Conservation (phyloP, 2,329 filamentous ascomycete species). For the Didymella glomerata region DNA sequence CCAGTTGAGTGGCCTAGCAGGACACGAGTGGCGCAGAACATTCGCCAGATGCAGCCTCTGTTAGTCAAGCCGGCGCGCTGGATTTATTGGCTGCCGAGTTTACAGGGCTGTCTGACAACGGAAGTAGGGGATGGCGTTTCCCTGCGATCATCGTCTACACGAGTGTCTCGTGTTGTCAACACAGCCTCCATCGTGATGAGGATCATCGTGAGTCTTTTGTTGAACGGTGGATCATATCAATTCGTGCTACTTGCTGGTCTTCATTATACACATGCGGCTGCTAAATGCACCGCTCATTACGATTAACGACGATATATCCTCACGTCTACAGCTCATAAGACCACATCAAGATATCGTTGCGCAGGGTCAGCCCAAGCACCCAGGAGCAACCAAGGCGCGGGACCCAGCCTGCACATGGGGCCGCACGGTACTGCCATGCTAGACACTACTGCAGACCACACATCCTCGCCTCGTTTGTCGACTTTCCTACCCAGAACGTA, state of each 20-base stretch:
- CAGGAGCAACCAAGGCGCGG: slow-evolving; percentile 5
- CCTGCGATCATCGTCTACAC: slow-evolving; percentile 4
- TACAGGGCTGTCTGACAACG: slow-evolving; percentile 8
- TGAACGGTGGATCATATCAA: slow-evolving; percentile 9
- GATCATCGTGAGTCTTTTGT: slow-evolving; percentile 4
- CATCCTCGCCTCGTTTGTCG: background rate
- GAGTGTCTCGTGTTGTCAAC: slow-evolving; percentile 15
- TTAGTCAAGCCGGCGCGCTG: slow-evolving; percentile 10
- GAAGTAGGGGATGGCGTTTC: slow-evolving; percentile 3
- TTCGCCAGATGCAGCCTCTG: slow-evolving; percentile 15
- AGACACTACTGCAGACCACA: background rate
- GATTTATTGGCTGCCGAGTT: slow-evolving; percentile 2
- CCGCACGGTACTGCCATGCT: slow-evolving; percentile 2
- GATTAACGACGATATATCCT: slow-evolving; percentile 19
- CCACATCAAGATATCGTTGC: slow-evolving; percentile 2
- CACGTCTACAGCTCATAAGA: slow-evolving; percentile 15
- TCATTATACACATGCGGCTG: slow-evolving; percentile 25
- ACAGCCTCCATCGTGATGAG: slow-evolving; percentile 18
- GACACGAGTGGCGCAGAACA: slow-evolving; percentile 16
- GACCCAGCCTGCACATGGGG: slow-evolving; percentile 4
- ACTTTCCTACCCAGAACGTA: background rate
- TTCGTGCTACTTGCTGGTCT: slow-evolving; percentile 12
- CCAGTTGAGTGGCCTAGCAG: slow-evolving; percentile 1
- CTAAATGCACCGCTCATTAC: slow-evolving; percentile 19
- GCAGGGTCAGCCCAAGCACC: slow-evolving; percentile 1